Base-by-base conservation (phyloP, 2,329 filamentous ascomycete species). In the Cadophora malorum region DNA sequence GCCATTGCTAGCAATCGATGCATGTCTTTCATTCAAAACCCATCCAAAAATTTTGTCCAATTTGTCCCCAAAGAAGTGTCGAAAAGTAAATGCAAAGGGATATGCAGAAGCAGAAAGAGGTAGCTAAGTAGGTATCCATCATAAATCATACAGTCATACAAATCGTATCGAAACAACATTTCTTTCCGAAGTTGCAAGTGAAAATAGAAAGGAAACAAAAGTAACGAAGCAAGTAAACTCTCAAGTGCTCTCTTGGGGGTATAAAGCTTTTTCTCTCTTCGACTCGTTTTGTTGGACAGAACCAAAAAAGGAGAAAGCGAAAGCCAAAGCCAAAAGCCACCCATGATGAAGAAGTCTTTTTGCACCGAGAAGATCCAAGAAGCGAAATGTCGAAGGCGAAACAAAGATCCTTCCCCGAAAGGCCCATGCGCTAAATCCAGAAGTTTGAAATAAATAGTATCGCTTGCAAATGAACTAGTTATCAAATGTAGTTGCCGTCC, bases 111-210 rank as follows among this genome's bases (percentile, higher is more conserved):
- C 58, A 69, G 45, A 58, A 45, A 64, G 66, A 67, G 49, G 64
- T 53, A 65, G 41, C 45, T 8, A 61, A 64, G 65, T 64, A 71
- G 72, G 71, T 74, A 75, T 75, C 70, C 70, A 56, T 75, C 74
- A 72, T 76, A 74, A 73, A 63, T 74, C 73, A 72, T 76, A 75
- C 71, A 75, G 65, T 75, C 72, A 69, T 74, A 75, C 74, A 70
- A 66, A 71, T 75, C 72, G 67, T 74, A 75, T 74, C 70, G 66
- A 73, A 73, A 76, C 74, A 74, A 71, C 56, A 58, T 64, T 64
- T 66, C 59, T 35, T 64, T 50, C 41, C 25, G 28, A 49, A 49
- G 45, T n/a, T 49, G 45, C n/a, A 49, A 28, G 28, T 28, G 28
- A 49, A 49, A 45, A 49, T 53, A 16, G 64, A 38, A 60, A 64